These are phyloP conservation scores for Microthlaspi erraticum DNA, from an alignment of 345 rosid genomes.

Conservation along the genomic window DNA sequence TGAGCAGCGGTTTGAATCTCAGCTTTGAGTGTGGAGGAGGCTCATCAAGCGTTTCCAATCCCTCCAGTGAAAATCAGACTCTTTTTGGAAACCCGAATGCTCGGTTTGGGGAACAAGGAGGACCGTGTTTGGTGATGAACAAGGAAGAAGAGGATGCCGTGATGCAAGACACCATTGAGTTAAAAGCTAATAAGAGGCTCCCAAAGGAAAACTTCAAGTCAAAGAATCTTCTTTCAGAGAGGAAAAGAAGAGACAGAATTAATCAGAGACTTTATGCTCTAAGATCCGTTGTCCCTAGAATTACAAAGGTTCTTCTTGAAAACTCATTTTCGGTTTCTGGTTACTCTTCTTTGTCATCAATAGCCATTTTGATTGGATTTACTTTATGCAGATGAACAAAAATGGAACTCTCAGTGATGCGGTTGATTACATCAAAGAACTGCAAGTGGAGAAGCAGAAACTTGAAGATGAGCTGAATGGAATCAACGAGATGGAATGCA, in stretches of 20 bases:
- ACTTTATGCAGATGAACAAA: constrained; percentile 69
- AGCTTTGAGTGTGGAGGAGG: constrained; percentile 51
- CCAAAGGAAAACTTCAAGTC: constrained; percentile 53
- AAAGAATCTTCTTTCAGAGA: constrained; percentile 81
- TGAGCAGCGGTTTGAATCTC: constrained; percentile 32
- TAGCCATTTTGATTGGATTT: neutral
- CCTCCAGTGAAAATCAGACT: constrained; percentile 46
- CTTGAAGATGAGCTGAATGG: constrained; percentile 66
- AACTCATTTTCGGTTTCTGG: constrained; percentile 13
- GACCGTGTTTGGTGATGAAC: constrained; percentile 29
- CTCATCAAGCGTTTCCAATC: constrained; percentile 57
- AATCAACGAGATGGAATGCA: constrained; percentile 51
- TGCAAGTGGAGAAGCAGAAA: constrained; percentile 53
- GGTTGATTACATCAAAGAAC: constrained; percentile 65
- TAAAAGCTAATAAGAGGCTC: constrained; percentile 36
- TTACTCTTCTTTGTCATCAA: neutral
- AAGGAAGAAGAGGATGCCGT: constrained; percentile 19
- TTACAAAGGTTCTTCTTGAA: constrained; percentile 68
- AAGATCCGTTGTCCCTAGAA: constrained; percentile 74
- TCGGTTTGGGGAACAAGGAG: neutral
- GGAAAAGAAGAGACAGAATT: constrained; percentile 73
- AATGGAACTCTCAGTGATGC: constrained; percentile 73
- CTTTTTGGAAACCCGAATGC: constrained; percentile 4
- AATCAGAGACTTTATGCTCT: constrained; percentile 60
- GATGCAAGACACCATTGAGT: constrained; percentile 1